Evolutionary conservation across 2,329 filamentous ascomycete species (phyloP), one percentile per base, ranked within the genome.

Genomic region (Ceratocystis cacaofunesta): DNA sequence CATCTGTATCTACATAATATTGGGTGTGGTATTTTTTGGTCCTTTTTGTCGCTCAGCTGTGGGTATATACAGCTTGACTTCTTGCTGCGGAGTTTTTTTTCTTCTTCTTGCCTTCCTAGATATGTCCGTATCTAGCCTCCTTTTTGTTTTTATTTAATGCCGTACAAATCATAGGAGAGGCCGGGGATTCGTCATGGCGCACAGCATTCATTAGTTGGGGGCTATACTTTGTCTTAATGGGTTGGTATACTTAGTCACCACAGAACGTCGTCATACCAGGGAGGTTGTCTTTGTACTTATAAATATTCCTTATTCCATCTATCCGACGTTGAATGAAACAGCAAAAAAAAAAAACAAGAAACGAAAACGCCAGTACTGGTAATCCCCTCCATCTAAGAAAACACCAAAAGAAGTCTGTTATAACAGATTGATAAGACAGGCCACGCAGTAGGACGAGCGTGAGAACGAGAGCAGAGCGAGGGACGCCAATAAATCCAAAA

Each of bases 61-160:
- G 52, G 25, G 52, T 30, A 50, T 22, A 57, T 57, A 30, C 52
- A 32, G 52, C 25, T 57, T 22, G n/a, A 57, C 30, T 48, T 61
- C 19, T 50, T 60, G 36, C 50, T 28, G 32, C 46, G 36, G 57
- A 48, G 43, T 62, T 58, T 58, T 30, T 10, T 36, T n/a, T 62
- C 28, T 52, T 36, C 28, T 58, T 60, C 63, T 66, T 28, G 41
- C 22, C 12, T 61, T 61, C n/a, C 57, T 57, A 57, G 52, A 57
- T 10, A 8, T 32, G 10, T 17, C 15, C 22, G 22, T 41, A 12
- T 41, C 19, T 17, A 46, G 43, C 22, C 43, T 17, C 36, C 15
- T 25, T 32, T 57, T 58, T 60, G 50, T 46, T 61, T 48, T 46
- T 46, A 30, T 61, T 61, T 41, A 30, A 57, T 36, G 41, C 44